Conservation (phyloP, 83 land plant genomes). For the Diphasiastrum complanatum region DNA sequence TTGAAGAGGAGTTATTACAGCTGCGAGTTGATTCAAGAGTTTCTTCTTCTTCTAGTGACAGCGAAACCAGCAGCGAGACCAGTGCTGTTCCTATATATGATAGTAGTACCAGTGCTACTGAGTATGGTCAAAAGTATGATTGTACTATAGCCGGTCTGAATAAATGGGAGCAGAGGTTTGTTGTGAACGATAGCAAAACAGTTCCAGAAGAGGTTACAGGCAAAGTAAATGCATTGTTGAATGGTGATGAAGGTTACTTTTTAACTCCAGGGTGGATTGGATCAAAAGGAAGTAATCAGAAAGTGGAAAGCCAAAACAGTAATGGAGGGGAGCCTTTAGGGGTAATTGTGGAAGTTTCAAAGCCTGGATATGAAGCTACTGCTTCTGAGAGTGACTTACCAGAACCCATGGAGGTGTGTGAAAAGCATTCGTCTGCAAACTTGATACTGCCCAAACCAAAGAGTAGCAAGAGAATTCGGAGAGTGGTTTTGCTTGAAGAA, state of each 20-base stretch:
- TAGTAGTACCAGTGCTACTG: constrained; percentile 8
- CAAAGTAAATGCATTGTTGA: neutral
- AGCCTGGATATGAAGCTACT: neutral
- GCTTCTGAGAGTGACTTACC: no score
- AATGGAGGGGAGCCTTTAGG: no score
- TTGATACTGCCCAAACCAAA: no score
- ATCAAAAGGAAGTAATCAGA: no score
- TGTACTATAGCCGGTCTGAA: no score
- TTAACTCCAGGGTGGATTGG: neutral
- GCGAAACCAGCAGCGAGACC: constrained; percentile 51
- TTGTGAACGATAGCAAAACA: constrained; percentile 18
- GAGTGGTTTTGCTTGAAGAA: no score
- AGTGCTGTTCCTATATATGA: constrained; percentile 18
- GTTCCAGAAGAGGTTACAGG: neutral
- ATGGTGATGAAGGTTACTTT: neutral
- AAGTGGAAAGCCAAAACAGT: no score
- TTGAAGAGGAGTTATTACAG: constrained; percentile 67
- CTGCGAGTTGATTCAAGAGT: constrained; percentile 52
- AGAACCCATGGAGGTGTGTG: no score
- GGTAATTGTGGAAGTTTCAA: constrained; percentile 17
- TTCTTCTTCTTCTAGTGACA: constrained; percentile 55
- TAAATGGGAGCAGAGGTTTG: no score
- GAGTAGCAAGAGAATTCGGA: no score
- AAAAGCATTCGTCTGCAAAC: no score
- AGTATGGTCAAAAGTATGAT: no score